These are phyloP conservation scores for Magnaporthales sp. DNA, from an alignment of 2,329 filamentous ascomycete genomes.

Conservation along the genomic window DNA sequence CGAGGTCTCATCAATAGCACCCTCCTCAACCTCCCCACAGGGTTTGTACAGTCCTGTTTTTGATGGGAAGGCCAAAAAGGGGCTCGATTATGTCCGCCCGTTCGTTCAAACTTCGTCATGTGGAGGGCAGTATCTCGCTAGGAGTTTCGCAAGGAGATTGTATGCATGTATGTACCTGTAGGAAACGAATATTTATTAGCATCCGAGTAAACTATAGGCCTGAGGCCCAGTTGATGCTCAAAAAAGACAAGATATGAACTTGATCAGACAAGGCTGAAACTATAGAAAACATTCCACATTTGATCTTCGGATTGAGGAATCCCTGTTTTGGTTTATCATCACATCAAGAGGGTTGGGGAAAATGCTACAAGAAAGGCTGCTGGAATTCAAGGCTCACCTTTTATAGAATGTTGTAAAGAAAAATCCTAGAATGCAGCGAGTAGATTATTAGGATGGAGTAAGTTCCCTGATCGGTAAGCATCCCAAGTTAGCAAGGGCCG, in stretches of 20 bases:
- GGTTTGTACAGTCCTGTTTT: slow-evolving; percentile 55
- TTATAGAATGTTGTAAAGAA: slow-evolving; percentile 20
- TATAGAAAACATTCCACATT: slow-evolving; percentile 44
- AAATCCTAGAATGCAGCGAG: no score
- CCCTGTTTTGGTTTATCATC: slow-evolving; percentile 55
- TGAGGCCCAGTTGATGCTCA: not conserved
- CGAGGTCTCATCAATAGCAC: slow-evolving; percentile 58
- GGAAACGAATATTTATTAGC: slow-evolving; percentile 11
- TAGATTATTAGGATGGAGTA: slow-evolving; percentile 1
- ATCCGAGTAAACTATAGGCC: slow-evolving; percentile 5
- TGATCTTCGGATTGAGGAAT: slow-evolving; percentile 61
- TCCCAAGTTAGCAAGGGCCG: slow-evolving; percentile 5
- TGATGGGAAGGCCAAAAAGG: slow-evolving; percentile 31
- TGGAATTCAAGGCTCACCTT: slow-evolving; percentile 33
- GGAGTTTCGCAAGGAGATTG: slow-evolving; percentile 12
- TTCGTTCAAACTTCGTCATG: slow-evolving; percentile 62
- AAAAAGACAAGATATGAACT: slow-evolving; percentile 15
- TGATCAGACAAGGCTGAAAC: slow-evolving; percentile 64
- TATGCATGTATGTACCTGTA: slow-evolving; percentile 23
- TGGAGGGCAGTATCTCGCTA: not conserved
- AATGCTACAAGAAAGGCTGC: slow-evolving; percentile 7
- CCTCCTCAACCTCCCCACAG: slow-evolving; percentile 38
- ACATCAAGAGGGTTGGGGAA: slow-evolving; percentile 25
- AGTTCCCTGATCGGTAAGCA: slow-evolving; percentile 8
- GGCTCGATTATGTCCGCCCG: slow-evolving; percentile 60